Evolutionary conservation across 2,329 filamentous ascomycete genomes (phyloP).

Genomic region (Colletotrichum sp.): DNA sequence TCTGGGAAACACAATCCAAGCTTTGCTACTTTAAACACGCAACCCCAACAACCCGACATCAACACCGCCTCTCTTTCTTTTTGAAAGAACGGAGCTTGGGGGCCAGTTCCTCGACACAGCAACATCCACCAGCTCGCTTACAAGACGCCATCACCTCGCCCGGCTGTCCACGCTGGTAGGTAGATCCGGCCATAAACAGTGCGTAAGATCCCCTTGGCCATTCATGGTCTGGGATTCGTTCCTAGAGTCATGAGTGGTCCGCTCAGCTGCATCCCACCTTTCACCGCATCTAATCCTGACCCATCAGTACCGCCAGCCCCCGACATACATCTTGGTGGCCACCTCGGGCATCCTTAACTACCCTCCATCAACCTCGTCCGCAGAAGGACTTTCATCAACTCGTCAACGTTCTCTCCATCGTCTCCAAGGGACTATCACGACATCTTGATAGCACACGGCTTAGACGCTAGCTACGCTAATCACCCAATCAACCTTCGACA

Average conservation of each 20-base stretch:
- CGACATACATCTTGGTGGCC: background rate
- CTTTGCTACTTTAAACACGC: background rate
- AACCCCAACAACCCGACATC: background rate
- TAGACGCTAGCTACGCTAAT: background rate
- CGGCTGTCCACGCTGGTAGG: background rate
- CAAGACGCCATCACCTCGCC: background rate
- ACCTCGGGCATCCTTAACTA: background rate
- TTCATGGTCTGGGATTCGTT: background rate
- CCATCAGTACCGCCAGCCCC: conserved; percentile 4
- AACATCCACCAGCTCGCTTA: background rate
- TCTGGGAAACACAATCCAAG: background rate
- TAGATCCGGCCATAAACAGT: background rate
- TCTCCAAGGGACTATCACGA: background rate
- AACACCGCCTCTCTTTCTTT: background rate
- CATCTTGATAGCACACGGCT: background rate
- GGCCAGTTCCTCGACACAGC: background rate
- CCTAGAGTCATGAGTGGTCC: conserved; percentile 14
- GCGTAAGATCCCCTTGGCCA: conserved; percentile 8
- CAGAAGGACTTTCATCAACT: background rate
- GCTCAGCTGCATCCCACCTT: conserved; percentile 13
- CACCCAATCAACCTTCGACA: background rate
- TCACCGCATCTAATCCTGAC: conserved; percentile 17
- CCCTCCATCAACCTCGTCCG: background rate
- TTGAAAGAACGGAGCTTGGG: background rate
- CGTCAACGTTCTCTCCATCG: background rate